Evolutionary conservation across 768 basidiomycete genomes (phyloP).

Genomic region (Trametes punicea): DNA sequence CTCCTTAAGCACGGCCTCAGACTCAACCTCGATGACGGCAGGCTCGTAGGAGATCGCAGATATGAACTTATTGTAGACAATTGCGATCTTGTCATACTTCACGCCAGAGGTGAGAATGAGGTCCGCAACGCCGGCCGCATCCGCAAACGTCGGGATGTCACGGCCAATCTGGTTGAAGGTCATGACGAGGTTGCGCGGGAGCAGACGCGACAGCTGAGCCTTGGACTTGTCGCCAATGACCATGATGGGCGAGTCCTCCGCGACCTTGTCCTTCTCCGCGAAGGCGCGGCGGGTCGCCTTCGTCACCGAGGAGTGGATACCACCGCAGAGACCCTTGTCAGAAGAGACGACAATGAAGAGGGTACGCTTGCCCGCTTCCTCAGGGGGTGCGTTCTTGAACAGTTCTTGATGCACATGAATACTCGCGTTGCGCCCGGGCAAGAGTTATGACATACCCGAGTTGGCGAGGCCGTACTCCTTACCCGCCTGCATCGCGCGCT

Average conservation of each 20-base stretch:
- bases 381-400: slow-evolving; percentile 72
- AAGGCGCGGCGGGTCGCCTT: slow-evolving; percentile 82
- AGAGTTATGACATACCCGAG: slow-evolving; percentile 50
- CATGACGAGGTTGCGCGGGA: slow-evolving; percentile 65
- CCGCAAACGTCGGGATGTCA: slow-evolving; percentile 95
- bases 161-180: slow-evolving; percentile 98
- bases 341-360: slow-evolving; percentile 95
- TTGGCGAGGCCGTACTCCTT: slow-evolving; percentile 93
- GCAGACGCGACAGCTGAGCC: slow-evolving; percentile 73
- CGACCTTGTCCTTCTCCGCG: slow-evolving; percentile 48
- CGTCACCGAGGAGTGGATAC: slow-evolving; percentile 96
- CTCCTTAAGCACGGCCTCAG: slow-evolving; percentile 76
- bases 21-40: slow-evolving; percentile 69
- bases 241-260: slow-evolving; percentile 67
- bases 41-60: slow-evolving; percentile 92
- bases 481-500: slow-evolving; percentile 87
- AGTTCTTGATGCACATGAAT: slow-evolving; percentile 54
- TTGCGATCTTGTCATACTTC: slow-evolving; percentile 79
- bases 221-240: slow-evolving; percentile 98
- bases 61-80: slow-evolving; percentile 83
- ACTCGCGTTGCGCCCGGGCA: neutral
- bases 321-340: slow-evolving; percentile 99
- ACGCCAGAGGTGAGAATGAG: slow-evolving; percentile 81
- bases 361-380: slow-evolving; percentile 67
- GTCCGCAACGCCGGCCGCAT: slow-evolving; percentile 93